These are phyloP conservation scores for Phyllachora maydis DNA, from an alignment of 2,329 filamentous ascomycete genomes.

Conservation along the genomic window DNA sequence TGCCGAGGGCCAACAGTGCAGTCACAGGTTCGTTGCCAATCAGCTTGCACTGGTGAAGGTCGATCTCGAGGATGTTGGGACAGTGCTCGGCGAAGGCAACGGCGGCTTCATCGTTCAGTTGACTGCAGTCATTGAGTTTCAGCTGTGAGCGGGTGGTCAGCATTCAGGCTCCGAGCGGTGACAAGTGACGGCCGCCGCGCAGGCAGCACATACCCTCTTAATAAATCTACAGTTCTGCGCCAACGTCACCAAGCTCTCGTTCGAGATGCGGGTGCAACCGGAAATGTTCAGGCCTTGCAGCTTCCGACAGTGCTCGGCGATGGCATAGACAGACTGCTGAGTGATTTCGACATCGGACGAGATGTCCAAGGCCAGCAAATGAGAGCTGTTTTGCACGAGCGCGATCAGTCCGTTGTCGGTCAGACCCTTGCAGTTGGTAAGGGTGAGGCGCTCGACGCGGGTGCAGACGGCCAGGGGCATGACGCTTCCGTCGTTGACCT, in stretches of 20 bases:
- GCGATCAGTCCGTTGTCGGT: constrained; percentile 68
- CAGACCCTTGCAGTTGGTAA: constrained; percentile 73
- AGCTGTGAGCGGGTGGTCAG: constrained; percentile 27
- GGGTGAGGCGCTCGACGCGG: constrained; percentile 74
- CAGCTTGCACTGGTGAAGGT: constrained; percentile 66
- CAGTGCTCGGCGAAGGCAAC: constrained; percentile 75
- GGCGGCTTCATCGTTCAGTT: constrained; percentile 66
- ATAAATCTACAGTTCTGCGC: constrained; percentile 70
- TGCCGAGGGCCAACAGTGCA: constrained; percentile 55
- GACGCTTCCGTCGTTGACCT: constrained; percentile 77
- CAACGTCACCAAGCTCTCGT: constrained; percentile 63
- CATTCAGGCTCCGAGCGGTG: constrained; percentile 1
- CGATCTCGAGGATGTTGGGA: constrained; percentile 87
- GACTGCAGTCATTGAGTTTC: constrained; percentile 83
- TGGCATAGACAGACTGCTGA: constrained; percentile 54
- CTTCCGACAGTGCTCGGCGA: constrained; percentile 64
- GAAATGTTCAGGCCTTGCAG: constrained; percentile 90
- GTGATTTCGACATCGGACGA: constrained; percentile 72
- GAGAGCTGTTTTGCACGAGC: constrained; percentile 58
- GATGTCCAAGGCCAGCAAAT: constrained; percentile 76
- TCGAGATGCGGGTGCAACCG: constrained; percentile 64
- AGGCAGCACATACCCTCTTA: constrained; percentile 45
- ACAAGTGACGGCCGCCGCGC: not conserved
- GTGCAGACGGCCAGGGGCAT: constrained; percentile 67
- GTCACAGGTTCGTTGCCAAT: constrained; percentile 74